Percentiles rank a stretch among this genome's conserved stretches.
Evolutionary conservation across 352 stramenopile genomes (phyloP).

Genomic region (Pythium guiyangense): DNA sequence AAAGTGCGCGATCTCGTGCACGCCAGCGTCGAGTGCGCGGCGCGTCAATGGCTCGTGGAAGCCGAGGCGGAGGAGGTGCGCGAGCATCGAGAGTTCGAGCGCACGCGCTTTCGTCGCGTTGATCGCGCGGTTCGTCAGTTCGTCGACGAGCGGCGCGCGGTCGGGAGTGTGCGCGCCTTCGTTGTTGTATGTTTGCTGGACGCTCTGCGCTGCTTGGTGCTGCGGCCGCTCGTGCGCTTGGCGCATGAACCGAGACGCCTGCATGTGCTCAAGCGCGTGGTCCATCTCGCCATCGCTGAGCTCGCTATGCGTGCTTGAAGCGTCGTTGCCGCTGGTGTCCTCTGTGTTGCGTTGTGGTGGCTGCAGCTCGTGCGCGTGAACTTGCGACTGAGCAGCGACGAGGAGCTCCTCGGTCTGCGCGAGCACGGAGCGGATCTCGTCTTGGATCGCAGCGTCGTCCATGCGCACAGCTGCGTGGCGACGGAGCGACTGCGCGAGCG

Average conservation of each 20-base stretch:
- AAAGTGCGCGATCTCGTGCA: constrained; percentile 63
- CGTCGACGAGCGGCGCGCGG: background rate
- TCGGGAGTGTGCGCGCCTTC: background rate
- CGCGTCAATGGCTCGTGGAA: constrained; percentile 42
- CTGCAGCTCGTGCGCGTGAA: background rate
- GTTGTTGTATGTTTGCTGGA: background rate
- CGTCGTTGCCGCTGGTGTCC: background rate
- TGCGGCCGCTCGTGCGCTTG: no score
- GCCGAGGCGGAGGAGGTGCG: constrained; percentile 37
- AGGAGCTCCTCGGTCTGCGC: constrained; percentile 15
- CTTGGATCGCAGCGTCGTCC: background rate
- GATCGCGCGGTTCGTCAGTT: constrained; percentile 46
- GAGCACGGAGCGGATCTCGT: constrained; percentile 15
- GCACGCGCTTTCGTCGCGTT: constrained; percentile 62
- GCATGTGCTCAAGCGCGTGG: no score
- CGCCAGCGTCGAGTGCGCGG: constrained; percentile 48
- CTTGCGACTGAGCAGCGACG: constrained; percentile 1
- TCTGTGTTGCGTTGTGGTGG: background rate
- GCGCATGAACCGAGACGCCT: no score
- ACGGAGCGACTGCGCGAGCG: background rate
- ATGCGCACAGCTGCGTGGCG: background rate
- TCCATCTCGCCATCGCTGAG: constrained; percentile 16
- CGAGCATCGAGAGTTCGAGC: constrained; percentile 51
- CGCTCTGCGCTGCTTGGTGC: no score
- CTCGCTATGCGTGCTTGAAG: background rate